Evolutionary conservation across 495 filamentous ascomycete species (phyloP).

Genomic region (Jackrogersella multiformis): DNA sequence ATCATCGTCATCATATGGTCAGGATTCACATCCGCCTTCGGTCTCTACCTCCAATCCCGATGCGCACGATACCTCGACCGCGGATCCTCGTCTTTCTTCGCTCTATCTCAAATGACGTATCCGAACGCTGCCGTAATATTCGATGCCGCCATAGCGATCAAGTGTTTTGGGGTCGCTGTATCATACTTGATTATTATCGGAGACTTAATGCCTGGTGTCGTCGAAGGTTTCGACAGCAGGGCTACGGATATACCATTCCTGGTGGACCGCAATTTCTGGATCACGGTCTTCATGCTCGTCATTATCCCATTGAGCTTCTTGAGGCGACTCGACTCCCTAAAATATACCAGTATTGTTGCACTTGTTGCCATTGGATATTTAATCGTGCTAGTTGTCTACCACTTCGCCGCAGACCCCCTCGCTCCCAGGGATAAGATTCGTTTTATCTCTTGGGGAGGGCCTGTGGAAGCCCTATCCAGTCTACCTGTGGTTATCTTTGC

Average conservation of each 20-base stretch:
- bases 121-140: slow-evolving; percentile 96
- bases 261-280: slow-evolving; percentile 93
- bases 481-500: slow-evolving; percentile 97
- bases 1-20: slow-evolving; percentile 89
- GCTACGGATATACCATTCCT: slow-evolving; percentile 71
- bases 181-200: slow-evolving; percentile 99
- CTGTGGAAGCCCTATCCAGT: slow-evolving; percentile 79
- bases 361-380: slow-evolving; percentile 93
- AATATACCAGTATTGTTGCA: slow-evolving; percentile 94
- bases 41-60: slow-evolving; percentile 90
- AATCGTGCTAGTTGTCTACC: slow-evolving; percentile 88
- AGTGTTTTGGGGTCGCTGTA: slow-evolving; percentile 97
- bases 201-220: slow-evolving; percentile 96
- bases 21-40: slow-evolving; percentile 85
- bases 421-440: slow-evolving; percentile 76
- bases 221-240: slow-evolving; percentile 70
- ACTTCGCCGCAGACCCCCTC: slow-evolving; percentile 84
- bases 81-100: slow-evolving; percentile 82
- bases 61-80: slow-evolving; percentile 92
- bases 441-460: slow-evolving; percentile 77
- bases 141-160: slow-evolving; percentile 95
- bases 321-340: slow-evolving; percentile 88
- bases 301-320: slow-evolving; percentile 95
- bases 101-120: slow-evolving; percentile 93
- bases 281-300: slow-evolving; percentile 96